Conservation (phyloP, 768 basidiomycete genomes). For the Leccinum broughii region DNA sequence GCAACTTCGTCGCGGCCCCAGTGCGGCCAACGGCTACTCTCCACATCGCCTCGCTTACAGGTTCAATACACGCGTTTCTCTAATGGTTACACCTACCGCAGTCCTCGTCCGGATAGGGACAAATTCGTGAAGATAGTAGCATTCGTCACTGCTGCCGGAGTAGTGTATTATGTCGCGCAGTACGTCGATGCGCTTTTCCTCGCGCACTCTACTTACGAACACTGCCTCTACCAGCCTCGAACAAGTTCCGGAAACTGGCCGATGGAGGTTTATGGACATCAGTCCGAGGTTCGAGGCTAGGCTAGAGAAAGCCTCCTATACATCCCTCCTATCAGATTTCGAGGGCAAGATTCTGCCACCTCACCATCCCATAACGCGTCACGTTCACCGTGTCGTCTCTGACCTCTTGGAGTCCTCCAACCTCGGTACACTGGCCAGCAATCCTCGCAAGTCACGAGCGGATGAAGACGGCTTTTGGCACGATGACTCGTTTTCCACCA, state of each 20-base stretch:
- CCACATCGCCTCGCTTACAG: constrained; percentile 19
- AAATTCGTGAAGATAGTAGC: constrained; percentile 16
- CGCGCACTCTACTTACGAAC: not conserved
- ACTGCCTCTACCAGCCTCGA: constrained; percentile 57
- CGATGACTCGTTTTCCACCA: constrained; percentile 20
- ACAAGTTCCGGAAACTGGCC: constrained; percentile 80
- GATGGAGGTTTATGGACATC: constrained; percentile 88
- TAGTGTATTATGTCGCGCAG: constrained; percentile 32
- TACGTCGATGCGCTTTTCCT: constrained; percentile 12
- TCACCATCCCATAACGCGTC: constrained; percentile 60
- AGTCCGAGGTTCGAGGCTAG: constrained; percentile 55
- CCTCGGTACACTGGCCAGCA: constrained; percentile 56
- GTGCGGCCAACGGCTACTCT: constrained; percentile 17
- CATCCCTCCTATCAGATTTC: constrained; percentile 53
- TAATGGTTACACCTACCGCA: constrained; percentile 3
- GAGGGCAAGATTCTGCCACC: constrained; percentile 58
- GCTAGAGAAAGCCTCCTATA: constrained; percentile 44
- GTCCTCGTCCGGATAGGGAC: constrained; percentile 10
- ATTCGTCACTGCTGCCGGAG: constrained; percentile 22
- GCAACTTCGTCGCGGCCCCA: constrained; percentile 1
- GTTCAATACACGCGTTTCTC: constrained; percentile 33
- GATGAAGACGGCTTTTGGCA: constrained; percentile 25
- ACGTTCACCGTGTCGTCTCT: constrained; percentile 69
- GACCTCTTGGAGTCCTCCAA: constrained; percentile 70
- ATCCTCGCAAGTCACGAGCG: constrained; percentile 2